phyloP scores from a whole-genome alignment of 768 basidiomycete species.

The Lanmaoa pseudosensibilis region DNA sequence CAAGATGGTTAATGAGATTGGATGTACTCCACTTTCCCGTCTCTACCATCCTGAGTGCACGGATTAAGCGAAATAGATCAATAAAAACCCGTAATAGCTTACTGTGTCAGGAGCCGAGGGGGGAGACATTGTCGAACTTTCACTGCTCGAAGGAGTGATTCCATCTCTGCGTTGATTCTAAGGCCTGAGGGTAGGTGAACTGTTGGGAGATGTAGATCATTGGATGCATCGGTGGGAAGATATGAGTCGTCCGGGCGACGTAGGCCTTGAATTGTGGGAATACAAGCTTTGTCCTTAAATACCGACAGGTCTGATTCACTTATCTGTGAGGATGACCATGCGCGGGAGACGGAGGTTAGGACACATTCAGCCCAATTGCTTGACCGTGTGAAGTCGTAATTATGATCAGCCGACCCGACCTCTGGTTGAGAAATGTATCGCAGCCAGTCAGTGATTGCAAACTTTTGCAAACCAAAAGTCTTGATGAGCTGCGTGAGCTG shows the following conservation, averaged over 20 bases:
- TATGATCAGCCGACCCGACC: constrained; percentile 38
- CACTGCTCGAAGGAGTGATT: neutral
- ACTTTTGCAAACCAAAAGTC: constrained; percentile 74
- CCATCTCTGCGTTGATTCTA: constrained; percentile 28
- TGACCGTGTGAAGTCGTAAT: constrained; percentile 62
- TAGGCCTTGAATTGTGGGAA: constrained; percentile 57
- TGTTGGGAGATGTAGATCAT: neutral
- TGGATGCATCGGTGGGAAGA: constrained; percentile 44
- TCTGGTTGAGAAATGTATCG: constrained; percentile 52
- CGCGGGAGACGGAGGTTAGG: constrained; percentile 55
- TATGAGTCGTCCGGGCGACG: constrained; percentile 68
- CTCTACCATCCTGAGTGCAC: neutral
- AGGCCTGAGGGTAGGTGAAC: constrained; percentile 26
- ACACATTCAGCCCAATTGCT: constrained; percentile 78
- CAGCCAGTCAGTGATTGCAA: constrained; percentile 72
- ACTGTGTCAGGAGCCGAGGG: neutral
- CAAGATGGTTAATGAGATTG: neutral
- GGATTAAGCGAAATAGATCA: neutral
- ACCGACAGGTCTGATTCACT: neutral
- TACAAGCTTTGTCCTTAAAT: constrained; percentile 34
- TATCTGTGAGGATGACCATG: constrained; percentile 53
- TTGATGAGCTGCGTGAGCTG: constrained; percentile 31
- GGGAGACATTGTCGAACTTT: neutral
- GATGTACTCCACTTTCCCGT: neutral
- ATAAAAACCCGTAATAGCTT: neutral